Conservation (phyloP, 140 eudicot genomes). For the Flaveria floridana region DNA sequence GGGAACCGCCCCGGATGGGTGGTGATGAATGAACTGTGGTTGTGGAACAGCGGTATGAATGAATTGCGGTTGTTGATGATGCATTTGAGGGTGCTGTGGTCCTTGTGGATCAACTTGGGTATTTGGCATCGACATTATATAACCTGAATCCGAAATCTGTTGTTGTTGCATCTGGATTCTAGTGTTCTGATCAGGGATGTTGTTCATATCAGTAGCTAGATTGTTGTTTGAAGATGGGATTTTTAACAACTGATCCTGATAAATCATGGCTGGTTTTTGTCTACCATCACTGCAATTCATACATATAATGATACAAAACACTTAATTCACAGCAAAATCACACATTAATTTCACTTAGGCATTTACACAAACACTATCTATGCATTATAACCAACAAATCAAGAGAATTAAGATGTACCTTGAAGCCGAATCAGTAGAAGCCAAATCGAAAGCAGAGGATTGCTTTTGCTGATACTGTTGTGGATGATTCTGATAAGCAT, state of each 20-base stretch:
- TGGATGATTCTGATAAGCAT: constrained; percentile 42
- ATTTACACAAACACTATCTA: constrained; percentile 18
- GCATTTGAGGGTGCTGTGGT: constrained; percentile 44
- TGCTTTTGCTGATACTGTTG: constrained; percentile 56
- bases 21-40: constrained; percentile 65
- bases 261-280: constrained; percentile 57
- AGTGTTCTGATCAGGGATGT: constrained; percentile 43
- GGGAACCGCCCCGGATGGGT: constrained; percentile 68
- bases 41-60: constrained; percentile 54
- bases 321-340: constrained; percentile 20
- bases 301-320: constrained; percentile 6
- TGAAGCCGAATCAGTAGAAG: constrained; percentile 74
- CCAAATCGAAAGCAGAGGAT: constrained; percentile 46
- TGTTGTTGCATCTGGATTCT: constrained; percentile 63
- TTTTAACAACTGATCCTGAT: constrained; percentile 63
- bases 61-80: constrained; percentile 63
- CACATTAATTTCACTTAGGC: constrained; percentile 16
- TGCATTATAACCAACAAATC: background rate
- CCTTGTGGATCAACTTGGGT: constrained; percentile 49
- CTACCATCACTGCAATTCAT: constrained; percentile 74
- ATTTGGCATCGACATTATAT: constrained; percentile 40
- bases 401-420: constrained; percentile 42
- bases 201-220: background rate
- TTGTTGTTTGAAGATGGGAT: constrained; percentile 33
- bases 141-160: constrained; percentile 58